Base-by-base conservation (phyloP, 495 filamentous ascomycete species). In the Filosporella fistucella region DNA sequence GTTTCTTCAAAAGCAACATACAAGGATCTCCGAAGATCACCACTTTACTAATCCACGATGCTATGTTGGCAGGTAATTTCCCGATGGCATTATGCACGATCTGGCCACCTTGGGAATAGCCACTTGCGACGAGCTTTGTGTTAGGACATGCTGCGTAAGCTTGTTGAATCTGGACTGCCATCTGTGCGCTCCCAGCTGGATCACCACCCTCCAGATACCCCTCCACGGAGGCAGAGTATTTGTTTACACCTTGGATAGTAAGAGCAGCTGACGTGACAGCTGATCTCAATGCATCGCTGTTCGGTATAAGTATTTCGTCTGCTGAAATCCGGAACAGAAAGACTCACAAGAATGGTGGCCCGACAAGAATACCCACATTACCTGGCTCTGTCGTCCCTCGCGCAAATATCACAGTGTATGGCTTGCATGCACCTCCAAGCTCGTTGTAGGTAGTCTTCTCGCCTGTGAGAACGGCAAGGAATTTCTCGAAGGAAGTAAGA, bases 21-120 rank as follows among this genome's bases (percentile, higher is more conserved):
- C 71, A 62, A 26, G 80, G 79, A 60, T 82, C 78, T 9, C 78
- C 79, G 54, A 82, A 83, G 25, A 80, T 65, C n/a, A 82, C 75
- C 11, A 69, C 60, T 3, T 59, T 54, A 48, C 49, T 59, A 36
- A 68, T 58, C 45, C 57, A 59, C 24, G 43, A 14, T 6, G 68
- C 58, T 43, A 64, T 55, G 11, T 47, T 48, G 0, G 66, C 49
- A 23, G 54, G 55, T 11, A 76, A 57, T 36, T 61, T 57, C 28
- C 34, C 60, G 11, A 67, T 66, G 3, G 74, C 74, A 41, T 72
- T 71, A 62, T 77, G 77, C 2, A 72, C 68, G 12, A 77, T 60
- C 66, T 74, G 70, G 1, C 66, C 67, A 13, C 72, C 76, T 54
- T 82, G 79, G 1, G 75, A 79, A 56, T 83, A 85, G 23, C 80